A percentile compares a stretch with the other conserved stretches of the same genome.
Conservation (phyloP, 805 yeast species). For the Kluyveromyces dobzhanskii region DNA sequence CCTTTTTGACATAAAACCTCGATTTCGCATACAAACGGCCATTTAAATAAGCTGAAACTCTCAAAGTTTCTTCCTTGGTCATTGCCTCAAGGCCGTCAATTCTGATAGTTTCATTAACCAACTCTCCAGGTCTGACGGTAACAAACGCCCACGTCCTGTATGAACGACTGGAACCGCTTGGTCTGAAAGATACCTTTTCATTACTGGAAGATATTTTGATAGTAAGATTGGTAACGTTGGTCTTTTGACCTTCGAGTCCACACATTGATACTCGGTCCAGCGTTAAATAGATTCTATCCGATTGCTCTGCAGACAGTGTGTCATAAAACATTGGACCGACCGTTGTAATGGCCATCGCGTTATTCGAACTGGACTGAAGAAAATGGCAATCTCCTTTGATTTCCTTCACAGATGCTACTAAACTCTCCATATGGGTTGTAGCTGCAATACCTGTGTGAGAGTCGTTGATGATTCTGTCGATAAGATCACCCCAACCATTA, state of each 20-base stretch:
- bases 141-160: constrained; percentile 58
- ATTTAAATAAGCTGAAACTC: constrained; percentile 51
- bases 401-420: constrained; percentile 67
- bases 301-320: constrained; percentile 43
- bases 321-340: constrained; percentile 42
- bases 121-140: constrained; percentile 63
- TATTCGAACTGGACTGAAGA: constrained; percentile 34
- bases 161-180: constrained; percentile 54
- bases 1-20: constrained; percentile 40
- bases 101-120: constrained; percentile 61
- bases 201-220: constrained; percentile 31
- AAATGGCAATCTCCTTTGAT: constrained; percentile 42
- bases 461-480: constrained; percentile 70
- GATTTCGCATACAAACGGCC: constrained; percentile 57
- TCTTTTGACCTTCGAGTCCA: constrained; percentile 9
- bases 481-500: constrained; percentile 84
- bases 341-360: constrained; percentile 59
- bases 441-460: constrained; percentile 70
- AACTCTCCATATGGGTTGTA: constrained; percentile 69
- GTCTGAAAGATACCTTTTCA: constrained; percentile 46
- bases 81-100: constrained; percentile 48
- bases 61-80: constrained; percentile 44
- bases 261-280: constrained; percentile 37
- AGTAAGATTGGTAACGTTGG: constrained; percentile 19
- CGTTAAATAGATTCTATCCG: constrained; percentile 53